Evolutionary conservation across 495 filamentous ascomycete genomes (phyloP), one percentile per base, ranked within the genome.

Genomic region (Neurospora sp.): DNA sequence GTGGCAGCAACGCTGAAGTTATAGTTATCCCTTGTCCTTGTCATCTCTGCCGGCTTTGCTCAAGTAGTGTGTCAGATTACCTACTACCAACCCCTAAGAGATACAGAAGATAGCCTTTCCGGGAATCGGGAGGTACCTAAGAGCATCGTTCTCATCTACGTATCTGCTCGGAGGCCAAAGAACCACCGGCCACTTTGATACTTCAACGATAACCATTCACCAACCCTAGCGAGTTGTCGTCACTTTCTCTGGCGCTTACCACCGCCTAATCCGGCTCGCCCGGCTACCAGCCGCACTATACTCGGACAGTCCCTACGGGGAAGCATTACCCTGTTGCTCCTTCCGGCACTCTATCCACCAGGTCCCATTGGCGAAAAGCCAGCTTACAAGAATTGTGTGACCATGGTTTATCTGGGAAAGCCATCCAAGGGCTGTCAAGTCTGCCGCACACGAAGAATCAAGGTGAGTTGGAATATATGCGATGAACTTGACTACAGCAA

Each of bases 321-420:
- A 65, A 65, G 53, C 53, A 65, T 16, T 14, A 8, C 53, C 53
- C 53, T 65, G 35, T 65, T 37, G 14, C 27, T 65, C 27, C 27
- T 65, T 65, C 53, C 53, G 53, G 53, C 7, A 18, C 53, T 65
- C 14, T 14, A 35, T 8, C 53, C 22, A 35, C 53, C 27, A 37
- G 14, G 27, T 16, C 14, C 14, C 27, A 37, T 31, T 18, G 31
- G 53, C 22, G 27, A 65, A 65, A 27, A 65, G 14, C 27, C 27
- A 18, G 53, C 53, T 65, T 35, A 35, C 27, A 61, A 8, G 12
- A 31, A 31, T 18, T 35, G 22, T 18, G 53, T 65, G 53, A 65
- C 53, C 69, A 93, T 93, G 91, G 91, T 93, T 2, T 93, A 92
- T 77, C 89, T 88, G 75, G 91, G 91, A 38, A 91, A 91, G 79